Percentiles rank a stretch among this genome's conserved stretches.
These are phyloP conservation scores for Peronospora farinosa DNA, from an alignment of 352 stramenopile genomes.

Conservation along the genomic window DNA sequence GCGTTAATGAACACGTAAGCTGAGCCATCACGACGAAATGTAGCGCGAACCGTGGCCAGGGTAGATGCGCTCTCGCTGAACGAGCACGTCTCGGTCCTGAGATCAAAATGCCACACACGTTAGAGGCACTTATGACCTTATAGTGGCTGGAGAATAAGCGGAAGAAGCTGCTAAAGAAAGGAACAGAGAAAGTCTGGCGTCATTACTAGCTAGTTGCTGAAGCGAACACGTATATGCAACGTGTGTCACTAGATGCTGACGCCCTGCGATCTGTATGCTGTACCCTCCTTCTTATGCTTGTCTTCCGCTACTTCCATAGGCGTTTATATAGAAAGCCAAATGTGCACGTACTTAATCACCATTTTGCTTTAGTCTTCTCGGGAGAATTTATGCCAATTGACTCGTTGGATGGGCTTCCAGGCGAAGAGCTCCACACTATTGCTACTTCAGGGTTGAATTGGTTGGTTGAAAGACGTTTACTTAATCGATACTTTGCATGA, in stretches of 20 bases:
- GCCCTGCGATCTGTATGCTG: constrained; percentile 5
- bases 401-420: constrained; percentile 26
- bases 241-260: neutral
- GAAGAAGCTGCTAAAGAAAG: constrained; percentile 1
- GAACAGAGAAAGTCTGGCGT: neutral
- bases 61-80: constrained; percentile 93
- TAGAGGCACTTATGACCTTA: constrained; percentile 1
- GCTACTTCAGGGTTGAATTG: constrained; percentile 65
- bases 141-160: neutral
- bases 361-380: constrained; percentile 86
- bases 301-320: constrained; percentile 2
- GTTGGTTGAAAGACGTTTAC: constrained; percentile 72
- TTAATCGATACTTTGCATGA: constrained; percentile 12
- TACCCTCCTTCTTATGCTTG: neutral
- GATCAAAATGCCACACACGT: constrained; percentile 18
- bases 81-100: constrained; percentile 86
- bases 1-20: constrained; percentile 92
- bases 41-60: constrained; percentile 98
- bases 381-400: constrained; percentile 86
- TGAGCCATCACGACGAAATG: constrained; percentile 95
- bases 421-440: constrained; percentile 15
- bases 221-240: neutral
- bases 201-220: no score
- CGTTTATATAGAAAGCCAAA: constrained; percentile 4
- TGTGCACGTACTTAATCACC: constrained; percentile 84